A percentile compares a stretch with the other conserved stretches of the same genome.
phyloP scores from a whole-genome alignment of 2,329 filamentous ascomycete genomes.

The Phialophora verrucosa region DNA sequence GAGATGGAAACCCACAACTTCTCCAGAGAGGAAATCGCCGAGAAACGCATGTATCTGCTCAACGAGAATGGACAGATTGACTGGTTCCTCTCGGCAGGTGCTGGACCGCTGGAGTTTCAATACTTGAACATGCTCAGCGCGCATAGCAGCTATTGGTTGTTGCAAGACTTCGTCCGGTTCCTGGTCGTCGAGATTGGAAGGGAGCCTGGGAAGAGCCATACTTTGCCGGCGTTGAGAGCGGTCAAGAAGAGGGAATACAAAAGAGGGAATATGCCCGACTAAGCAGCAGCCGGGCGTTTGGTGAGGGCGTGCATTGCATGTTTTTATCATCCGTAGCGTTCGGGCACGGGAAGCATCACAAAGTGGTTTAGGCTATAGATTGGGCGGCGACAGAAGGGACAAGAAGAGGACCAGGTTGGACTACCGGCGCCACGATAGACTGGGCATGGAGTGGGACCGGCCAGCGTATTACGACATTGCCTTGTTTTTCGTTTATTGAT shows the following conservation, averaged over 20 bases:
- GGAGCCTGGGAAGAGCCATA: slow-evolving; percentile 67
- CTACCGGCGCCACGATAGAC: neutral
- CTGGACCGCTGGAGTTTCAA: slow-evolving; percentile 89
- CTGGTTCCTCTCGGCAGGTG: slow-evolving; percentile 81
- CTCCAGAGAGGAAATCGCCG: slow-evolving; percentile 85
- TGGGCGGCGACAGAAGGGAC: neutral
- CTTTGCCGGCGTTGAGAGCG: slow-evolving; percentile 60
- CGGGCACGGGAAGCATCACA: neutral
- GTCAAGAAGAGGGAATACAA: slow-evolving; percentile 60
- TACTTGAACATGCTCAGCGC: slow-evolving; percentile 97
- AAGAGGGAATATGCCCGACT: slow-evolving; percentile 42
- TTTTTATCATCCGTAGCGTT: neutral
- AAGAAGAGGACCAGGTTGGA: neutral
- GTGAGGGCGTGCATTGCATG: neutral
- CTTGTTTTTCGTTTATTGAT: slow-evolving; percentile 26
- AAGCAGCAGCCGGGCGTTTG: neutral
- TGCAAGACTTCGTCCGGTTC: slow-evolving; percentile 86
- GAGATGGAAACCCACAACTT: slow-evolving; percentile 97
- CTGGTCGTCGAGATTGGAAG: slow-evolving; percentile 87
- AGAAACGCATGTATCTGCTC: slow-evolving; percentile 82
- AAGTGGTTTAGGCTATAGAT: neutral
- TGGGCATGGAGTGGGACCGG: neutral
- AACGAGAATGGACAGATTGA: slow-evolving; percentile 98
- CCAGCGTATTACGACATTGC: slow-evolving; percentile 1
- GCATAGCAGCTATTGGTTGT: slow-evolving; percentile 92